These are phyloP conservation scores for Saturnispora halmiae DNA, from an alignment of 805 yeast genomes.

Conservation along the genomic window DNA sequence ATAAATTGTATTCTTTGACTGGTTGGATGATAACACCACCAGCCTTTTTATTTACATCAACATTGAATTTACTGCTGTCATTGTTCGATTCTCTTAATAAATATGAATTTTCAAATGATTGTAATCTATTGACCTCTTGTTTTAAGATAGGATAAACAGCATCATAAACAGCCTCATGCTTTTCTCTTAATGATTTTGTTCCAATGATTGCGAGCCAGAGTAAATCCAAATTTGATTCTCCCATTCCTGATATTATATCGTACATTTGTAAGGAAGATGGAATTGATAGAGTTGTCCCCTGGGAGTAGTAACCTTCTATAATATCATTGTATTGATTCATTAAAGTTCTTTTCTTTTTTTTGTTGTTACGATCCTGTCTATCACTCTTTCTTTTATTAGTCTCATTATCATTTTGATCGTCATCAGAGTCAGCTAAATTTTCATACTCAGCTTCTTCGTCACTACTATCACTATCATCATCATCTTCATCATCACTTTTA, in stretches of 20 bases:
- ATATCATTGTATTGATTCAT: slow-evolving; percentile 41
- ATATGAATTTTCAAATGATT: slow-evolving; percentile 19
- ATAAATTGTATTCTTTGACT: slow-evolving; percentile 79
- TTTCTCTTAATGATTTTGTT: slow-evolving; percentile 66
- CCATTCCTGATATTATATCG: slow-evolving; percentile 68
- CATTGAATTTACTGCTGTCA: slow-evolving; percentile 10
- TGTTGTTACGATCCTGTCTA: slow-evolving; percentile 19
- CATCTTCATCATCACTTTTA: slow-evolving; percentile 30
- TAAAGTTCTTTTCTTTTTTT: slow-evolving; percentile 33
- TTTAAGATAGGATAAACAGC: slow-evolving; percentile 61
- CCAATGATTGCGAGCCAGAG: slow-evolving; percentile 90
- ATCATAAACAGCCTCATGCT: slow-evolving; percentile 67
- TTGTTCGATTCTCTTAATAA: background rate
- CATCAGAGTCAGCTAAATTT: slow-evolving; percentile 25
- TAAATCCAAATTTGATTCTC: slow-evolving; percentile 61
- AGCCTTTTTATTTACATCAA: slow-evolving; percentile 24
- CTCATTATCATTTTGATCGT: slow-evolving; percentile 21
- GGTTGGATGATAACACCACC: slow-evolving; percentile 39
- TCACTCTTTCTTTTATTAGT: slow-evolving; percentile 7
- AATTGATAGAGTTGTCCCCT: slow-evolving; percentile 69
- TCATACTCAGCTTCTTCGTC: slow-evolving; percentile 29
- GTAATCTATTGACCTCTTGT: slow-evolving; percentile 75
- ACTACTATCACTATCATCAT: slow-evolving; percentile 30
- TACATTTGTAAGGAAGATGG: slow-evolving; percentile 76
- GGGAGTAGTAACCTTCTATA: slow-evolving; percentile 69